phyloP scores from a whole-genome alignment of 169 alveolate species.

The Miamiensis avidus region DNA sequence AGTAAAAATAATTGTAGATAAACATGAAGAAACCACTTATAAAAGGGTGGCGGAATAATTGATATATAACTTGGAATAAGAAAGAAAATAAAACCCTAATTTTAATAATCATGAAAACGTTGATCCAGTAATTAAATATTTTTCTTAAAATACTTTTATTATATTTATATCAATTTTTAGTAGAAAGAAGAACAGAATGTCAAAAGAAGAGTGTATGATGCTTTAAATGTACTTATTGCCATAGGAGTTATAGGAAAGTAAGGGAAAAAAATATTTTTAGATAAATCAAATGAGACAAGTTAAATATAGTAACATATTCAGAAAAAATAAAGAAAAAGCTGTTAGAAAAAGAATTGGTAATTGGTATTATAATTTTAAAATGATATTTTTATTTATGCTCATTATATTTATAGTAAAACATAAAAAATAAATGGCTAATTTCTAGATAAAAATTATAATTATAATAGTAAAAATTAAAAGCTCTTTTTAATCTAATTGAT shows the following conservation, averaged over 20 bases:
- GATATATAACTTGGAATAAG: slow-evolving; percentile 37
- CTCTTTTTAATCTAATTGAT: background rate
- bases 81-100: slow-evolving; percentile 16
- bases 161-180: background rate
- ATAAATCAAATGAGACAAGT: background rate
- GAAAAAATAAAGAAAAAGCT: background rate
- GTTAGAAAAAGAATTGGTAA: too few relatives aligned
- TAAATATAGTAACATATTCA: background rate
- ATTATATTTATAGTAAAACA: background rate
- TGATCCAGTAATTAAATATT: background rate
- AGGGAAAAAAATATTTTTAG: slow-evolving; percentile 23
- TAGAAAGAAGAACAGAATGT: slow-evolving; percentile 79
- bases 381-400: too few relatives aligned
- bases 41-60: slow-evolving; percentile 64
- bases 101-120: background rate
- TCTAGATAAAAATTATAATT: background rate
- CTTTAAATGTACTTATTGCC: slow-evolving; percentile 79
- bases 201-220: slow-evolving; percentile 85
- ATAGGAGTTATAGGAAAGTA: slow-evolving; percentile 57
- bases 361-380: too few relatives aligned
- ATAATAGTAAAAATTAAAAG: too few relatives aligned
- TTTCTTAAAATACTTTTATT: background rate
- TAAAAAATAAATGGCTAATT: background rate
- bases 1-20: slow-evolving; percentile 59
- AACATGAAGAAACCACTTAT: slow-evolving; percentile 53